A percentile compares a stretch with the other conserved stretches of the same genome.
phyloP scores from a whole-genome alignment of 371 early-diverging fungal species.

The Mucor lusitanicus region DNA sequence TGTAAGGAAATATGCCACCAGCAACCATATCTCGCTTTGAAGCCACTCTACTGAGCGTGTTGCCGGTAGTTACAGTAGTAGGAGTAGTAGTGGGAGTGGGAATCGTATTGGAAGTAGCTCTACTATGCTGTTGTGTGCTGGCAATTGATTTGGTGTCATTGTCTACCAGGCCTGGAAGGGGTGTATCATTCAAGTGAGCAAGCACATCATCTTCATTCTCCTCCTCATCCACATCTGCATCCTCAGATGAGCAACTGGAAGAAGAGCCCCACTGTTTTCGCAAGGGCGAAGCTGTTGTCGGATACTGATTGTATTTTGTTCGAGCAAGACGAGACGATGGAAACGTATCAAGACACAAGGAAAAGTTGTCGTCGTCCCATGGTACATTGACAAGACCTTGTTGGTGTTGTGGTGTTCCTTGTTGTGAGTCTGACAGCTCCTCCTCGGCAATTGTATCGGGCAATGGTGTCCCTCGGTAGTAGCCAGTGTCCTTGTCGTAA shows the following conservation, averaged over 20 bases:
- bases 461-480: not conserved
- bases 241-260: not conserved
- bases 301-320: slow-evolving; percentile 1
- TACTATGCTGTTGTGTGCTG: not conserved
- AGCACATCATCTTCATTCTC: not conserved
- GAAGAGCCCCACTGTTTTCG: slow-evolving; percentile 15
- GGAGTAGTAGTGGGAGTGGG: not conserved
- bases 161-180: not conserved
- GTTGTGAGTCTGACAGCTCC: not conserved
- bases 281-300: slow-evolving; percentile 14
- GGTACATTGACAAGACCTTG: not conserved
- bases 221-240: not conserved
- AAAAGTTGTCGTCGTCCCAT: slow-evolving; percentile 23
- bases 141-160: not conserved
- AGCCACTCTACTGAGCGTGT: not conserved
- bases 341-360: slow-evolving; percentile 15
- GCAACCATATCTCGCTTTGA: not conserved
- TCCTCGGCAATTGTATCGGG: not conserved
- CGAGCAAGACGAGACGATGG: not conserved
- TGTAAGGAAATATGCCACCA: slow-evolving; percentile 1
- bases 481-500: slow-evolving; percentile 5
- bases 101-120: too few relatives aligned
- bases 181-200: not conserved
- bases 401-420: not conserved
- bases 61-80: not conserved